Conservation (phyloP, 1,284 basidiomycete species). For the Papiliotrema flavescens region DNA sequence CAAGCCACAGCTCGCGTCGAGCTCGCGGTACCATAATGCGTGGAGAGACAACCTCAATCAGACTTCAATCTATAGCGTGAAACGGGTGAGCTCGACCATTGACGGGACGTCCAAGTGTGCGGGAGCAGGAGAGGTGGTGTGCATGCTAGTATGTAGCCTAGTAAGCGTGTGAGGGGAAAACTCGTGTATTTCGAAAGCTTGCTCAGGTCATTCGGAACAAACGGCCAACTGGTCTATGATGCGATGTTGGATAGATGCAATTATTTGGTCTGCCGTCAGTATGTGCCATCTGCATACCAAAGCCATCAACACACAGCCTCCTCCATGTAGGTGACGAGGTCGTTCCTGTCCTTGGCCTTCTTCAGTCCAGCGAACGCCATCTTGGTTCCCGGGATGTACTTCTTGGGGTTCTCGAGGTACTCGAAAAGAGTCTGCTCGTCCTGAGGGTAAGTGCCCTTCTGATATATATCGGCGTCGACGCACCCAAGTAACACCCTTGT, state of each 20-base stretch:
- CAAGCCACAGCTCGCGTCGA: too few relatives aligned
- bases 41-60: too few relatives aligned
- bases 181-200: too few relatives aligned
- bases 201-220: too few relatives aligned
- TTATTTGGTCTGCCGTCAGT: neutral
- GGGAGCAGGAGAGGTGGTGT: too few relatives aligned
- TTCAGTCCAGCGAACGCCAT: constrained; percentile 97
- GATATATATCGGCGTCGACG: constrained; percentile 6
- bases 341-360: constrained; percentile 93
- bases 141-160: too few relatives aligned
- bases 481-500: constrained; percentile 82
- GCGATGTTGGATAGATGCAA: neutral
- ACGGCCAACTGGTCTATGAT: too few relatives aligned
- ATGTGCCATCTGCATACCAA: neutral
- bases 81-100: too few relatives aligned
- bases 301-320: constrained; percentile 32
- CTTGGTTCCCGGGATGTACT: constrained; percentile 92
- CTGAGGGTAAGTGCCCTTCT: constrained; percentile 7
- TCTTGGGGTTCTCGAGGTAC: constrained; percentile 82
- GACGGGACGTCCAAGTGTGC: too few relatives aligned
- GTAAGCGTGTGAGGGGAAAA: too few relatives aligned
- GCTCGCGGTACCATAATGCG: too few relatives aligned
- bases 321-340: constrained; percentile 56
- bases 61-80: too few relatives aligned
- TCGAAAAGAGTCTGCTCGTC: constrained; percentile 45